Conservation (phyloP, 371 early-diverging fungal genomes). For the Quaeritorhiza haematococci region DNA sequence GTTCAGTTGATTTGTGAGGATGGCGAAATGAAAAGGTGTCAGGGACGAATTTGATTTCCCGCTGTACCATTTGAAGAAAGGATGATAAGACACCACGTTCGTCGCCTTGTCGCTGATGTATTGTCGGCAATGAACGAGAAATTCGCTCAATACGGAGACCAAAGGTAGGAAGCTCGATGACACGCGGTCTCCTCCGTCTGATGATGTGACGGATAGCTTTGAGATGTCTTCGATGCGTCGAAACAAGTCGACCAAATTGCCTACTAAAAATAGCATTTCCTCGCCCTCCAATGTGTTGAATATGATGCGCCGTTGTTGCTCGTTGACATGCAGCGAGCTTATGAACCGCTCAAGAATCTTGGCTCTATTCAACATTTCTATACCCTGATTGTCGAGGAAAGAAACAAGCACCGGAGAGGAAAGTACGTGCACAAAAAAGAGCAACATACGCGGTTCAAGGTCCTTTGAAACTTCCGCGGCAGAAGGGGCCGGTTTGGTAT, state of each 20-base stretch:
- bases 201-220: not conserved
- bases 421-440: slow-evolving; percentile 5
- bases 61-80: slow-evolving; percentile 62
- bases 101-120: slow-evolving; percentile 44
- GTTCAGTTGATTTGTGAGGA: not conserved
- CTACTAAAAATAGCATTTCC: slow-evolving; percentile 51
- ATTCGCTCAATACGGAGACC: not conserved
- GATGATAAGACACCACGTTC: slow-evolving; percentile 50
- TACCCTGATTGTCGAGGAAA: slow-evolving; percentile 8
- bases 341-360: not conserved
- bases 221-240: slow-evolving; percentile 1
- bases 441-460: too few relatives aligned
- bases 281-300: slow-evolving; percentile 39
- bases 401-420: slow-evolving; percentile 11
- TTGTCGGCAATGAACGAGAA: slow-evolving; percentile 29
- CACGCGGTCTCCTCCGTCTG: slow-evolving; percentile 13
- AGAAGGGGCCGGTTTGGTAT: too few relatives aligned
- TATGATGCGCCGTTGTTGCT: not conserved
- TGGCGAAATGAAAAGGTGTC: slow-evolving; percentile 1
- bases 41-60: slow-evolving; percentile 19
- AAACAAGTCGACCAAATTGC: slow-evolving; percentile 46
- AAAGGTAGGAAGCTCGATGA: slow-evolving; percentile 29
- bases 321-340: not conserved
- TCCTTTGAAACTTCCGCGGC: too few relatives aligned
- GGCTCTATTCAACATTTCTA: not conserved